Base-by-base conservation (phyloP, 257 asterid species). In the Nicotiana knightiana region DNA sequence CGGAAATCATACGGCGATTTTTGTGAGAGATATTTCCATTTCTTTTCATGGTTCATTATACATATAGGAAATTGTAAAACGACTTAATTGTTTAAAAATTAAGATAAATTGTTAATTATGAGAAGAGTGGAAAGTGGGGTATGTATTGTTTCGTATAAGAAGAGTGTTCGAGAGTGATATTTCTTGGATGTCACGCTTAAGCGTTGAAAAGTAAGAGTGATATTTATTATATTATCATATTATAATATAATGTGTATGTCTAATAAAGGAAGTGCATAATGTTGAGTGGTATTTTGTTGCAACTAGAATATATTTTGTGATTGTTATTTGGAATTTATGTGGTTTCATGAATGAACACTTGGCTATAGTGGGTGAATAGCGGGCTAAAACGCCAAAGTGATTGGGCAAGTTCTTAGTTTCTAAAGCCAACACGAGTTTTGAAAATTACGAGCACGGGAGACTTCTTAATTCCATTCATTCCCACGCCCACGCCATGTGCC, bases 1-100 rank as follows among this genome's bases (percentile, higher is more conserved):
- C 83, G 83, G 75, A 63, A 82, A 67, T 21, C 59, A 63, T 80
- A 82, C 87, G 83, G 83, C 87, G 84, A 89, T 91, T 91, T 91
- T 90, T 13, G 90, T 83, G 87, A 78, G 87, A 37, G 62, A 24
- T 55, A 28, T 57, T 80, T 79, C 51, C 39, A 53, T 15, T 53
- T 3, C 2, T 13, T 53, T 53, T 13, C 11, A 15, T 53, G 18
- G 58, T 53, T 18, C 13, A 13, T 15, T 53, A 53, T 53, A 53
- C 17, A 53, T 53, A 43, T 53, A 53, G 18, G 58, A 53, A 53
- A 53, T 13, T 53, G 58, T 53, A 53, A 53, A 53, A 53, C 58
- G 18, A 53, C 16, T 3, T 51, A 51, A 0, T 53, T 53, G 58
- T 53, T 53, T 53, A 53, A 13, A 53, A 11, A 53, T 10, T 53